phyloP scores from a whole-genome alignment of 352 stramenopile genomes.

The Thalassiosira ordinaria region DNA sequence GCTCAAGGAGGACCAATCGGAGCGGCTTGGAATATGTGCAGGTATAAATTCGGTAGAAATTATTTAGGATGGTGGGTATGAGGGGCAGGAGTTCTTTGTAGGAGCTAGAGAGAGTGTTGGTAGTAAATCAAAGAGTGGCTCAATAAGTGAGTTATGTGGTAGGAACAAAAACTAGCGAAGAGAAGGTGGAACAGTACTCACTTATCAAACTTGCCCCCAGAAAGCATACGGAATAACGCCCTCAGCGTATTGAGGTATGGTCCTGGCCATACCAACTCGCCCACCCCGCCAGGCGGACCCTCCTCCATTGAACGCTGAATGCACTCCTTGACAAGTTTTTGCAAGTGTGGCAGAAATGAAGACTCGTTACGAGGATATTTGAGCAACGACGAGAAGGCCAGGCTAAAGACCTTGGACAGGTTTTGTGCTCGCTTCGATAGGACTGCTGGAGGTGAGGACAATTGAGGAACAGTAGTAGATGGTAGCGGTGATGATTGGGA shows the following conservation, averaged over 20 bases:
- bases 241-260: constrained; percentile 95
- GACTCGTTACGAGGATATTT: constrained; percentile 96
- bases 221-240: constrained; percentile 95
- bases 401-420: constrained; percentile 93
- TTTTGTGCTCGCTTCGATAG: constrained; percentile 57
- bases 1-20: constrained; percentile 92
- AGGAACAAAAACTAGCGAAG: constrained; percentile 7
- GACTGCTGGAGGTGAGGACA: constrained; percentile 7
- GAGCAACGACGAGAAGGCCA: constrained; percentile 95
- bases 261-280: constrained; percentile 76
- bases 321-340: constrained; percentile 93
- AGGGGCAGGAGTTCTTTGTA: constrained; percentile 96
- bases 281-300: no score
- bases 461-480: not conserved
- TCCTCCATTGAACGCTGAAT: constrained; percentile 90
- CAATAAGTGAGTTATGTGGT: not conserved
- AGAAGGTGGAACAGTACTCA: constrained; percentile 23
- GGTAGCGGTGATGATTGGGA: not conserved
- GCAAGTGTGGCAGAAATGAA: constrained; percentile 92
- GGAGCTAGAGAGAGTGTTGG: no score
- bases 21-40: constrained; percentile 89
- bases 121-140: no score
- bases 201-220: constrained; percentile 96
- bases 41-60: constrained; percentile 92
- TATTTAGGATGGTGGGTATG: constrained; percentile 92